Evolutionary conservation across 1,284 basidiomycete genomes (phyloP), one percentile per base, ranked within the genome.

Genomic region (Irpex sp.): DNA sequence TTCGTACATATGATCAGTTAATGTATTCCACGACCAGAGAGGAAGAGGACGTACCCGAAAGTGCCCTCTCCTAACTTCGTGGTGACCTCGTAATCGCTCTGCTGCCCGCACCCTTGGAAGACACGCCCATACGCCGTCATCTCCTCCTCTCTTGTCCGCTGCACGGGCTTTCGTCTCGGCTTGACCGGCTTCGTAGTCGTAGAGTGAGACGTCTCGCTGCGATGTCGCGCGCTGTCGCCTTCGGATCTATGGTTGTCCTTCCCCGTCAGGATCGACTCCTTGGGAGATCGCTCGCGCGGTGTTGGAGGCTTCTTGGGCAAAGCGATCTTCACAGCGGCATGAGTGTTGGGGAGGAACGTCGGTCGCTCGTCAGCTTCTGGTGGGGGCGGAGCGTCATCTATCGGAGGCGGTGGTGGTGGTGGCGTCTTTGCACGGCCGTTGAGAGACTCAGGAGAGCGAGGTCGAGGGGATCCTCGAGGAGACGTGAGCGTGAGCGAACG

Each of bases 11-110:
- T 11, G 1, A 21, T 26, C 31, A 61, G 17, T 33, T 47, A 61
- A 19, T 47, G 61, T 66, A 50, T 21, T n/a, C 17, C 15, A 21
- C 49, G 49, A 26, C 4, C 26, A 26, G 4, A 26, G 26, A 26
- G 39, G 4, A 43, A 8, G 39, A n/a, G 5, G 65, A 61, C 26
- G 60, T 61, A 61, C 93, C 95, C 95, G 74, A 97, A 98, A 7
- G 96, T 98, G 6, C 95, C 95, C 75, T 97, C 95, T 50, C 95
- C 95, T 31, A 98, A 79, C 76, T 97, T 97, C 7, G 88, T 89
- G 37, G 89, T 88, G 9, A 89, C 80, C 61, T 89, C 86, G 73
- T 97, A 97, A 66, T 92, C 89, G n/a, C 78, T 77, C 65, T 95
- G 84, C 55, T 79, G 77, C 2, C 93, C 92, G 68, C 90, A 92